These are phyloP conservation scores for Alternaria alternata DNA, from an alignment of 2,329 filamentous ascomycete genomes.

Conservation along the genomic window DNA sequence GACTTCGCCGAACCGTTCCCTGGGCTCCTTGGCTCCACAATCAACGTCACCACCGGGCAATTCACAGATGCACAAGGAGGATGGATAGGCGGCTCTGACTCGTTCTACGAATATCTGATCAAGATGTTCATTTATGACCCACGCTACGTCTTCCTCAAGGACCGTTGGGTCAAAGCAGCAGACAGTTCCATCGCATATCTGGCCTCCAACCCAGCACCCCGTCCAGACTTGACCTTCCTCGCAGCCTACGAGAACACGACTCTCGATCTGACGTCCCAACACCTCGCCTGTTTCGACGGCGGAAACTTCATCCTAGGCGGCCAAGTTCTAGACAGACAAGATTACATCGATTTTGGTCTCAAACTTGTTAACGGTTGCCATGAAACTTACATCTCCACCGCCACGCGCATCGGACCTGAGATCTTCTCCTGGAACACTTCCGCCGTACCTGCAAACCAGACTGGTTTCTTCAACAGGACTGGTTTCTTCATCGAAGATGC, in stretches of 20 bases:
- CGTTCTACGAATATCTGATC: conserved; percentile 88
- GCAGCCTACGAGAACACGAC: conserved; percentile 62
- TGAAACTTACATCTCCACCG: conserved; percentile 73
- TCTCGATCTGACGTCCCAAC: conserved; percentile 52
- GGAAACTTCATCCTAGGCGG: conserved; percentile 88
- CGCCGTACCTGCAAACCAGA: conserved; percentile 47
- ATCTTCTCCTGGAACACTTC: conserved; percentile 51
- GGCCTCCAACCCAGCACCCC: conserved; percentile 70
- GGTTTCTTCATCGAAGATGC: conserved; percentile 75
- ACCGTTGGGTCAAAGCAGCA: conserved; percentile 76
- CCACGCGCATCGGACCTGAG: conserved; percentile 81
- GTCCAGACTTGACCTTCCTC: conserved; percentile 77
- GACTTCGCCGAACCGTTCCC: conserved; percentile 74
- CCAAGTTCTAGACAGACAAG: conserved; percentile 68
- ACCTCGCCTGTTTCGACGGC: conserved; percentile 80
- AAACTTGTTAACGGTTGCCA: conserved; percentile 75
- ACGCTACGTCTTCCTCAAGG: conserved; percentile 70
- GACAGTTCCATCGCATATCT: conserved; percentile 79
- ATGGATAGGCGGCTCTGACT: conserved; percentile 80
- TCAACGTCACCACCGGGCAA: conserved; percentile 70
- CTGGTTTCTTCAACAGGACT: conserved; percentile 68
- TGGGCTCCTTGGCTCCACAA: conserved; percentile 74
- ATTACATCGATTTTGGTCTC: conserved; percentile 78
- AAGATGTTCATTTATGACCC: conserved; percentile 89
- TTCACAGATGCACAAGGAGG: conserved; percentile 74